Percentiles rank a stretch among this genome's conserved stretches.
Evolutionary conservation across 495 filamentous ascomycete genomes (phyloP).

Genomic region (Aspergillus sclerotioniger): DNA sequence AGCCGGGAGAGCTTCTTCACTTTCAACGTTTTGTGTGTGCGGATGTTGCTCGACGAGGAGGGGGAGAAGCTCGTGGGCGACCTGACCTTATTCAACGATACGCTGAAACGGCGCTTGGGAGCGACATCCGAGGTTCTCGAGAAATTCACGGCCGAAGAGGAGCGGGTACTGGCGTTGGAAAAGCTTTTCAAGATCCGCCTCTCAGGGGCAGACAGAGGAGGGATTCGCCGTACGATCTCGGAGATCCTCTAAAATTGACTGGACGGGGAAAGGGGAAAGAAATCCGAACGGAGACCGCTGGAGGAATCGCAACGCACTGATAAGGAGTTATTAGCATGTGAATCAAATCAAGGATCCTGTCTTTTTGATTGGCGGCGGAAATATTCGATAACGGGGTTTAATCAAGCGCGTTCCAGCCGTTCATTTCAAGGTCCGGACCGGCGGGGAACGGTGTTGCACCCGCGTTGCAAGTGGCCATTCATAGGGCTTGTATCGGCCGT

Average conservation of each 20-base stretch:
- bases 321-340: not conserved
- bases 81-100: slow-evolving; percentile 50
- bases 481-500: not conserved
- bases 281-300: not conserved
- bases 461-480: not conserved
- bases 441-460: not conserved
- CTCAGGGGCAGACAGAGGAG: not conserved
- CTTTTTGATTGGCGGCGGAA: too few relatives aligned
- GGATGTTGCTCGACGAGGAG: slow-evolving; percentile 46
- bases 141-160: not conserved
- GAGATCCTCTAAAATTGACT: not conserved
- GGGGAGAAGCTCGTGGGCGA: slow-evolving; percentile 48
- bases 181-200: not conserved
- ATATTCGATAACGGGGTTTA: too few relatives aligned
- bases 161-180: not conserved
- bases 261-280: not conserved
- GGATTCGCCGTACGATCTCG: not conserved
- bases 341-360: too few relatives aligned
- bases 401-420: too few relatives aligned
- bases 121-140: not conserved
- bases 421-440: too few relatives aligned
- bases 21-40: slow-evolving; percentile 42
- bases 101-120: not conserved
- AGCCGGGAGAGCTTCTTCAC: slow-evolving; percentile 48
- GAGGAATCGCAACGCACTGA: not conserved